phyloP scores from a whole-genome alignment of 805 yeast genomes.

The Kregervanrija pseudodelftensis region DNA sequence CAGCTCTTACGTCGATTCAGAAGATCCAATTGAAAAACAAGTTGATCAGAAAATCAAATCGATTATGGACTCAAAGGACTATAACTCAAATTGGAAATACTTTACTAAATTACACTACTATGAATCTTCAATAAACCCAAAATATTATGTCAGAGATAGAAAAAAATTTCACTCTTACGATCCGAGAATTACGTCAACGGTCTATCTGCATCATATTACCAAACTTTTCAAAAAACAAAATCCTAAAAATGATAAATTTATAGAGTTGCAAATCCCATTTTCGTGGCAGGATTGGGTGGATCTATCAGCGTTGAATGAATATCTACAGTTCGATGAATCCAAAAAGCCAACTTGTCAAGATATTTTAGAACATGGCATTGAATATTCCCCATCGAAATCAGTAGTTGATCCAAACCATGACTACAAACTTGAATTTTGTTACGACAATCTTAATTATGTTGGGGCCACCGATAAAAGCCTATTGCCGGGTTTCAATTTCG shows the following conservation, averaged over 20 bases:
- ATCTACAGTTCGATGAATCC: constrained; percentile 12
- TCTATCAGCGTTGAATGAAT: constrained; percentile 32
- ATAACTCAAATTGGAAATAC: constrained; percentile 24
- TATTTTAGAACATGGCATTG: constrained; percentile 17
- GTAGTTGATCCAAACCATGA: background rate
- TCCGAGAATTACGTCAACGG: constrained; percentile 51
- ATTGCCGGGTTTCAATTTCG: constrained; percentile 33
- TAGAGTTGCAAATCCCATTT: constrained; percentile 25
- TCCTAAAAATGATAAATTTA: constrained; percentile 14
- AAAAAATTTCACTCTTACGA: constrained; percentile 41
- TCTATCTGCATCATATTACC: constrained; percentile 35
- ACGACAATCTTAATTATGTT: constrained; percentile 16
- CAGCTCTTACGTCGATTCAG: too few relatives aligned
- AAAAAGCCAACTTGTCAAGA: constrained; percentile 27
- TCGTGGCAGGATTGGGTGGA: constrained; percentile 55
- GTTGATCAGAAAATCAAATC: too few relatives aligned
- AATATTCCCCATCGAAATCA: constrained; percentile 8
- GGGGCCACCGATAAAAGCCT: constrained; percentile 11
- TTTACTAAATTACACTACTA: constrained; percentile 14
- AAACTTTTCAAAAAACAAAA: constrained; percentile 2
- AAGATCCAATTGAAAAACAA: too few relatives aligned
- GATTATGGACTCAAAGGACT: constrained; percentile 4
- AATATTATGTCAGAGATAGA: constrained; percentile 11
- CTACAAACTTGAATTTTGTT: constrained; percentile 11
- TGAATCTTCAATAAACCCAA: constrained; percentile 12